Percentiles rank a stretch among this genome's conserved stretches.
Evolutionary conservation across 129 eudicot species (phyloP).

Genomic region (Helichrysum umbraculigerum): DNA sequence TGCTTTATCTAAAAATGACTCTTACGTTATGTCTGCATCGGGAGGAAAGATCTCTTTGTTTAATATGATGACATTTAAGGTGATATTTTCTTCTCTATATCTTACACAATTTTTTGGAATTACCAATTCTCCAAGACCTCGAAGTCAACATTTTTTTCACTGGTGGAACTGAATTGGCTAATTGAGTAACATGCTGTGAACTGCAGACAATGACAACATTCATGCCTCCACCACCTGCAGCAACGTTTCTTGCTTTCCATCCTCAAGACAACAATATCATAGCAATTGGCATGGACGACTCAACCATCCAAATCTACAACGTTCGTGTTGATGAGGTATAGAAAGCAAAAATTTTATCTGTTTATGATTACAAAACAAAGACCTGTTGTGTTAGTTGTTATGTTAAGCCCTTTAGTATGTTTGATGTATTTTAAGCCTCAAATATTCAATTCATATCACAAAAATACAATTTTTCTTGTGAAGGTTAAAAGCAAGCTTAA

Average conservation of each 20-base stretch:
- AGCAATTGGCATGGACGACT: conserved; percentile 85
- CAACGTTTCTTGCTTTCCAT: conserved; percentile 81
- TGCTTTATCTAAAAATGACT: conserved; percentile 88
- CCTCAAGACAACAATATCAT: conserved; percentile 83
- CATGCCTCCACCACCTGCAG: conserved; percentile 89
- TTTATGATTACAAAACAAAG: not conserved
- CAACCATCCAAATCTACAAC: conserved; percentile 69
- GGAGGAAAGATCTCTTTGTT: conserved; percentile 89
- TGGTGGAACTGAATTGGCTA: conserved; percentile 8
- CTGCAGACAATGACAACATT: conserved; percentile 85
- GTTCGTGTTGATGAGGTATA: conserved; percentile 82
- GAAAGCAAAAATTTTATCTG: not conserved
- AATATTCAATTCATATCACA: not conserved
- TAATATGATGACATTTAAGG: conserved; percentile 98
- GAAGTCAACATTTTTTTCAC: conserved; percentile 1
- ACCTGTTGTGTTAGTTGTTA: not conserved
- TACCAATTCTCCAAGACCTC: not conserved
- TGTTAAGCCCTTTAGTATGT: not conserved
- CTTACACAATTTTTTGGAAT: not conserved
- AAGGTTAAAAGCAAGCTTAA: conserved; percentile 97
- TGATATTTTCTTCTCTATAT: conserved; percentile 17
- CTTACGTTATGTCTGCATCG: conserved; percentile 90
- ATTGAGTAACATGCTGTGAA: not conserved
- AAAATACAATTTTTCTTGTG: not conserved
- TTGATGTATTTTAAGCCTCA: not conserved